phyloP scores from a whole-genome alignment of 805 yeast species.

The Candida lessepsii region DNA sequence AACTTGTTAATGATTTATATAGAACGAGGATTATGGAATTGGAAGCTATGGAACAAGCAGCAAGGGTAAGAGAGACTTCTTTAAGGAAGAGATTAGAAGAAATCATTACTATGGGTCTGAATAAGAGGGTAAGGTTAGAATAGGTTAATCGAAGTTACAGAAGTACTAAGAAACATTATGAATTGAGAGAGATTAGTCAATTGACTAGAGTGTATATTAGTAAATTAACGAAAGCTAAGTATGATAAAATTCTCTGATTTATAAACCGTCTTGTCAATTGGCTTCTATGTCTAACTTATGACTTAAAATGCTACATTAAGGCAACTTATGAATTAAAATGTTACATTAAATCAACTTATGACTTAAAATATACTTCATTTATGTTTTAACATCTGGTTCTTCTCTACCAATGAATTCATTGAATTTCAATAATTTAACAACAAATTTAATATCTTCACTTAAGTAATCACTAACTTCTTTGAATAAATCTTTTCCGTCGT shows the following conservation, averaged over 20 bases:
- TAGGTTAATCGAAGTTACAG: slow-evolving; percentile 1
- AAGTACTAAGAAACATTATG: too few species aligned
- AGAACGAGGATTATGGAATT: slow-evolving; percentile 79
- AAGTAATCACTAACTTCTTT: slow-evolving; percentile 67
- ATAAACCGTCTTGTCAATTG: too few species aligned
- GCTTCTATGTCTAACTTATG: too few species aligned
- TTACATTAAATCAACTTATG: too few species aligned
- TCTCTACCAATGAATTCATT: slow-evolving; percentile 74
- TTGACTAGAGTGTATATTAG: slow-evolving; percentile 10
- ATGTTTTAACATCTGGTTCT: slow-evolving; percentile 85
- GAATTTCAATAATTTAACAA: slow-evolving; percentile 68
- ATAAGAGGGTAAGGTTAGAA: slow-evolving; percentile 38
- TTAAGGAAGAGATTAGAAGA: slow-evolving; percentile 52
- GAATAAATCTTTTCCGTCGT: slow-evolving; percentile 54
- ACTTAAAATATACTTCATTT: background rate
- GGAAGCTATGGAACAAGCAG: slow-evolving; percentile 64
- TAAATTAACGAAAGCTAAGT: background rate
- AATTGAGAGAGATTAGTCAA: too few species aligned
- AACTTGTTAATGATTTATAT: slow-evolving; percentile 85
- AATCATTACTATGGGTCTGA: slow-evolving; percentile 26
- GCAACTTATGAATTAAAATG: too few species aligned
- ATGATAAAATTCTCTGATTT: too few species aligned
- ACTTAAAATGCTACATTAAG: too few species aligned
- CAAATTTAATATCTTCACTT: slow-evolving; percentile 56
- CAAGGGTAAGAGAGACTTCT: slow-evolving; percentile 48